Base-by-base conservation (phyloP, 1,284 basidiomycete genomes). In the Puccinia triticina region DNA sequence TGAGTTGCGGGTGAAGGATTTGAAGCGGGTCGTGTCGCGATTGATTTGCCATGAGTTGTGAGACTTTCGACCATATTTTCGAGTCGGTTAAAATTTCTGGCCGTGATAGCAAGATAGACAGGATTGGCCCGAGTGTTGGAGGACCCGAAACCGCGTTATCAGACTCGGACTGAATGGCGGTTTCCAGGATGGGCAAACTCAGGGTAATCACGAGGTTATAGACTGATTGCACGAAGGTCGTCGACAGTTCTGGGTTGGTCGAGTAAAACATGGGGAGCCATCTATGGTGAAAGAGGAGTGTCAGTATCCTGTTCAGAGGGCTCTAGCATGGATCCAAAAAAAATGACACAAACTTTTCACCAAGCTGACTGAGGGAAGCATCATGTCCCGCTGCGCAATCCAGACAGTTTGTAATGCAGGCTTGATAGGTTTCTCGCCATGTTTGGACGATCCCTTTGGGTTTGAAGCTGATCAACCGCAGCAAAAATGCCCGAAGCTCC, bases 401-500 rank as follows among this genome's bases (percentile, higher is more conserved):
- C n/a, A 66, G 21, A 50, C 81, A 82, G 11, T 46, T 71, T 14
- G 66, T 48, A n/a, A 82, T 55, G 53, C 81, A 82, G 16, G 48
- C 50, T 71, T 82, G 61, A 18, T 57, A 82, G 7, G 64, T 66
- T 69, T 82, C 72, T 16, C 81, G 72, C 81, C 81, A 82, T 37
- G 26, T 82, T 43, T 55, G 50, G 10, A 82, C 73, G 21, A 23
- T 18, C 3, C 73, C 73, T 76, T 59, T 77, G 21, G 73, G 18
- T 53, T 82, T 82, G 32, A 66, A 77, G 40, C 73, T 55, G 14
- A 82, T 77, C 66, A 77, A 71, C 43, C 73, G 48, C 37, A 82
- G 18, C 32, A 82, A 59, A 59, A 82, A 82, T 32, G 81, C 64
- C 8, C 61, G 61, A 43, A 67, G n/a, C 1, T 77, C 73, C 12